Percentiles rank a stretch among this genome's conserved stretches.
Conservation (phyloP, 2,329 filamentous ascomycete genomes). For the Aspergillus viridinutans region DNA sequence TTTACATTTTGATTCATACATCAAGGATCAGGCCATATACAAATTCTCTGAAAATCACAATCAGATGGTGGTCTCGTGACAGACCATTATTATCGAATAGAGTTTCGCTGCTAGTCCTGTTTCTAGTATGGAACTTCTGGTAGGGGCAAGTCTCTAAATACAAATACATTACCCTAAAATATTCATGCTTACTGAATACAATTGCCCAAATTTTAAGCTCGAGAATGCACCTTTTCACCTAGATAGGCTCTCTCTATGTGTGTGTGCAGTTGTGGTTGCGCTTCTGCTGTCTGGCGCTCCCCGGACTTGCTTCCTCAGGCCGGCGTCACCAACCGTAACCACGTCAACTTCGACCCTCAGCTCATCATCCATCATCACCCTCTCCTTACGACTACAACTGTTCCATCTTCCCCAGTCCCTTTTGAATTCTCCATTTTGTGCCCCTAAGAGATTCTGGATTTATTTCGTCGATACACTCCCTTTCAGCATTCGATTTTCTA, state of each 20-base stretch:
- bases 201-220: not conserved
- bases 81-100: not conserved
- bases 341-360: slow-evolving; percentile 18
- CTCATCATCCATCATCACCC: slow-evolving; percentile 10
- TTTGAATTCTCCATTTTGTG: not conserved
- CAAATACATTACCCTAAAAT: not conserved
- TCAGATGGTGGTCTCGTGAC: not conserved
- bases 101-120: not conserved
- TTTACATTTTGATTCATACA: not conserved
- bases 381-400: not conserved
- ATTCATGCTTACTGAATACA: not conserved
- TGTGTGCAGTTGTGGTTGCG: slow-evolving; percentile 21
- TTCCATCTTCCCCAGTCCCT: slow-evolving; percentile 3
- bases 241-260: not conserved
- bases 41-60: not conserved
- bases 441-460: not conserved
- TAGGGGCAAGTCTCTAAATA: not conserved
- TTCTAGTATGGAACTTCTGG: not conserved
- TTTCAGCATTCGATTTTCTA: slow-evolving; percentile 9
- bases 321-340: slow-evolving; percentile 25
- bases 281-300: slow-evolving; percentile 32
- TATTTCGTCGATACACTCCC: not conserved
- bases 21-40: not conserved
- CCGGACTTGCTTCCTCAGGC: slow-evolving; percentile 26
- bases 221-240: not conserved